These are phyloP conservation scores for Leptodermis oblonga DNA, from an alignment of 257 asterid genomes.

Conservation along the genomic window DNA sequence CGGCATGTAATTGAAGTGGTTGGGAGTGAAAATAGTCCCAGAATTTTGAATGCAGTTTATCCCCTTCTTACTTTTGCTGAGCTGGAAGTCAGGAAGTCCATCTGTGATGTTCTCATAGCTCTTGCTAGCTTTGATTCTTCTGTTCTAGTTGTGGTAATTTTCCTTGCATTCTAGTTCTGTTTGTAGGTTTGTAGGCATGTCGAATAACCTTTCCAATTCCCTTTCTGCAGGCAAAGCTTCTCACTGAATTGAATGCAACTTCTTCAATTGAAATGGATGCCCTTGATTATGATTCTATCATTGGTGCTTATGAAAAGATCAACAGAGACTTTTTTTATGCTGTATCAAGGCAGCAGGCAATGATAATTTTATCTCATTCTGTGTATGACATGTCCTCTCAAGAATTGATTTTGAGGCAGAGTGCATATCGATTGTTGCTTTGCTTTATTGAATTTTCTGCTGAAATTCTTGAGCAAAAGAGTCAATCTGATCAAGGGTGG, in stretches of 20 bases:
- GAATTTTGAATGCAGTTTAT: slow-evolving; percentile 51
- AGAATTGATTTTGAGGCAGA: slow-evolving; percentile 75
- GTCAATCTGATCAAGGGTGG: slow-evolving; percentile 36
- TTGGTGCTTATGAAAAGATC: slow-evolving; percentile 65
- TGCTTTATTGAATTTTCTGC: slow-evolving; percentile 66
- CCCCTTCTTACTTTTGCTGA: slow-evolving; percentile 68
- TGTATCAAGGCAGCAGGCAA: slow-evolving; percentile 56
- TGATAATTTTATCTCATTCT: slow-evolving; percentile 69
- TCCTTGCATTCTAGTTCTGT: neutral
- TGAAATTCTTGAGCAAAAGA: slow-evolving; percentile 41
- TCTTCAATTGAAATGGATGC: slow-evolving; percentile 61
- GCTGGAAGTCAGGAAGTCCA: slow-evolving; percentile 48
- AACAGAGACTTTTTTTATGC: slow-evolving; percentile 49
- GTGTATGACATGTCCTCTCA: slow-evolving; percentile 78
- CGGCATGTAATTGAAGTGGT: slow-evolving; percentile 43
- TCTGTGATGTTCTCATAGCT: slow-evolving; percentile 81
- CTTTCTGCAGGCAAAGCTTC: slow-evolving; percentile 59
- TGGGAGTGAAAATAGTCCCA: slow-evolving; percentile 49
- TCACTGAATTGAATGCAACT: slow-evolving; percentile 69
- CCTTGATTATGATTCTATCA: slow-evolving; percentile 75
- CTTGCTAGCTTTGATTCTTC: slow-evolving; percentile 64
- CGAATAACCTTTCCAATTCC: slow-evolving; percentile 7
- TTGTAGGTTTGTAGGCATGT: neutral
- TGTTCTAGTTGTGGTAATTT: slow-evolving; percentile 52
- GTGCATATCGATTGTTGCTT: slow-evolving; percentile 71